phyloP scores from a whole-genome alignment of 352 stramenopile genomes.

The Phytophthora citricola region DNA sequence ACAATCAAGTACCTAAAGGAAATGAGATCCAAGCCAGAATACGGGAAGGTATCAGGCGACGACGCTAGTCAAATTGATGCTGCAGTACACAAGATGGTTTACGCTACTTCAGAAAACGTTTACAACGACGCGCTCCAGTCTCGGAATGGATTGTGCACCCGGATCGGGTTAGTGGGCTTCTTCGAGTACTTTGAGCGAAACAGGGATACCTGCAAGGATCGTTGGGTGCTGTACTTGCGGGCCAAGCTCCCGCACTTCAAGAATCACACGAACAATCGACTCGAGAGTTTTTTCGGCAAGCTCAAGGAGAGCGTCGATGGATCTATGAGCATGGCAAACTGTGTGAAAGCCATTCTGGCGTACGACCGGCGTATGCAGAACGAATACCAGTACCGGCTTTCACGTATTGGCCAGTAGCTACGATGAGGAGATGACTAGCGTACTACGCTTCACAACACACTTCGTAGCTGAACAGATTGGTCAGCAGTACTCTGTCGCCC shows the following conservation, averaged over 20 bases:
- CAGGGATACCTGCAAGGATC: conserved; percentile 27
- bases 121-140: too few relatives aligned
- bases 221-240: conserved; percentile 27
- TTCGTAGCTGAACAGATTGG: conserved; percentile 21
- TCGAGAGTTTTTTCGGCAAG: conserved; percentile 42
- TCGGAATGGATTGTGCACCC: too few relatives aligned
- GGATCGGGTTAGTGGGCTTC: conserved; percentile 6
- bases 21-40: too few relatives aligned
- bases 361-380: conserved; percentile 2
- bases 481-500: conserved; percentile 4
- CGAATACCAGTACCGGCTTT: conserved; percentile 16
- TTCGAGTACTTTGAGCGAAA: conserved; percentile 34
- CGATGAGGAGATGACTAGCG: conserved; percentile 31
- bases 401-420: conserved; percentile 17
- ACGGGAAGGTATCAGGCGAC: too few relatives aligned
- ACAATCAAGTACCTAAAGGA: too few relatives aligned
- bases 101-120: too few relatives aligned
- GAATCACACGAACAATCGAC: conserved; percentile 40
- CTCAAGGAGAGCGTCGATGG: conserved; percentile 18
- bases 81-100: too few relatives aligned
- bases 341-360: conserved; percentile 4
- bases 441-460: conserved; percentile 30
- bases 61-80: too few relatives aligned
- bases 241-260: conserved; percentile 28
- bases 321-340: conserved; percentile 11